Evolutionary conservation across 2,329 filamentous ascomycete species (phyloP).

Genomic region (Fonsecaea multimorphosa): DNA sequence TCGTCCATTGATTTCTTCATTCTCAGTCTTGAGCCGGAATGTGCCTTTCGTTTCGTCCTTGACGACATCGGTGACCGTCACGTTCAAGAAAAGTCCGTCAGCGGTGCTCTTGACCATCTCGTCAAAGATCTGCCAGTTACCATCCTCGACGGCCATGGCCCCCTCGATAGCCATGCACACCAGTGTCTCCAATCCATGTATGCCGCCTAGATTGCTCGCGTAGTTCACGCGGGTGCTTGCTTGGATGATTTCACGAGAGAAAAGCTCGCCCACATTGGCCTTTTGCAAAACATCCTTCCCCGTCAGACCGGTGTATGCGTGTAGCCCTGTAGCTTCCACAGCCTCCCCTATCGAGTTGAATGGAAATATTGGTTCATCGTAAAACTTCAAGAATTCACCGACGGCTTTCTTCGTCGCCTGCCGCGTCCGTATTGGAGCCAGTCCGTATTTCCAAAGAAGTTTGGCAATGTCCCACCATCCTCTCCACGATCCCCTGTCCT

Average conservation of each 20-base stretch:
- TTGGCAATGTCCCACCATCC: constrained; percentile 82
- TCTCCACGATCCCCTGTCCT: constrained; percentile 26
- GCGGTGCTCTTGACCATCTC: constrained; percentile 72
- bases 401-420: constrained; percentile 74
- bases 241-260: constrained; percentile 83
- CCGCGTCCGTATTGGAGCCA: constrained; percentile 75
- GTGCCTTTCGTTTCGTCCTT: constrained; percentile 50
- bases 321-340: constrained; percentile 70
- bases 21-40: constrained; percentile 44
- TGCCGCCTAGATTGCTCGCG: constrained; percentile 81
- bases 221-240: constrained; percentile 94
- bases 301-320: constrained; percentile 69
- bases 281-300: constrained; percentile 73
- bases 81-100: constrained; percentile 69
- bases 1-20: constrained; percentile 40
- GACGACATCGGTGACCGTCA: constrained; percentile 67
- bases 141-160: constrained; percentile 77
- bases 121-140: constrained; percentile 96
- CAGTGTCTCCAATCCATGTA: constrained; percentile 90
- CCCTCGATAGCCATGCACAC: constrained; percentile 89
- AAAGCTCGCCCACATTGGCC: constrained; percentile 70
- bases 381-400: constrained; percentile 76
- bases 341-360: constrained; percentile 76
- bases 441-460: constrained; percentile 83
- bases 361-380: constrained; percentile 81